phyloP scores from a whole-genome alignment of 495 filamentous ascomycete genomes.

The Usnea hakonensis region DNA sequence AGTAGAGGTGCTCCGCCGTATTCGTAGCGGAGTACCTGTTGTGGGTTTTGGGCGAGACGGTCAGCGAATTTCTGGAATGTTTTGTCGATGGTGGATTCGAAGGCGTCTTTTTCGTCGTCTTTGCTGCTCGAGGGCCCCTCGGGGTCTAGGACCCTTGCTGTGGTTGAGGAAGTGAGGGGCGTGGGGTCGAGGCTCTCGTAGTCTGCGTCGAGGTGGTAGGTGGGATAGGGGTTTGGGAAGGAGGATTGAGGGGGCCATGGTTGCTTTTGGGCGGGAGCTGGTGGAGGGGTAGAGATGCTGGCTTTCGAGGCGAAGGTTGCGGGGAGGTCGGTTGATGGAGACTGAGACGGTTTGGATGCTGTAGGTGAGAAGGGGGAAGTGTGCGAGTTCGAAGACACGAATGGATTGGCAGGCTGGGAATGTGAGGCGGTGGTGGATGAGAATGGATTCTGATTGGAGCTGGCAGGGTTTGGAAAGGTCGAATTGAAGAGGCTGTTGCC shows the following conservation, averaged over 20 bases:
- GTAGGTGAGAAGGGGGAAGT: constrained; percentile 34
- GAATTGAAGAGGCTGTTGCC: constrained; percentile 52
- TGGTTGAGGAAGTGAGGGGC: constrained; percentile 33
- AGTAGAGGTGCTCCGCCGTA: constrained; percentile 73
- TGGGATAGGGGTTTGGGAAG: constrained; percentile 63
- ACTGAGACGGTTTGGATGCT: constrained; percentile 34
- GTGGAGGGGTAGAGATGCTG: constrained; percentile 42
- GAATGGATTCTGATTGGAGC: constrained; percentile 21
- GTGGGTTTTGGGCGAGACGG: constrained; percentile 80
- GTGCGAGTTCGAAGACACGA: constrained; percentile 36
- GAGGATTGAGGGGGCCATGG: constrained; percentile 66
- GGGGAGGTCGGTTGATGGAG: constrained; percentile 41
- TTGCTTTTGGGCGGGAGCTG: constrained; percentile 32
- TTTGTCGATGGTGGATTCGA: constrained; percentile 76
- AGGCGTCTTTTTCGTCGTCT: constrained; percentile 72
- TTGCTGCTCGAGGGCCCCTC: constrained; percentile 39
- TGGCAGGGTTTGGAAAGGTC: constrained; percentile 26
- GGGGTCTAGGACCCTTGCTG: constrained; percentile 43
- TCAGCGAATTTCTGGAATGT: constrained; percentile 88
- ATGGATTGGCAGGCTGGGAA: constrained; percentile 52
- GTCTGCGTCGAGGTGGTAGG: constrained; percentile 82
- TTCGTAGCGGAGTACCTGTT: constrained; percentile 91
- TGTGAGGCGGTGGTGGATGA: constrained; percentile 28
- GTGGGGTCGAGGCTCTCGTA: constrained; percentile 71
- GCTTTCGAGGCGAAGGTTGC: constrained; percentile 68